These are phyloP conservation scores for Amphirosellinia nigrospora DNA, from an alignment of 495 filamentous ascomycete species.

Conservation along the genomic window DNA sequence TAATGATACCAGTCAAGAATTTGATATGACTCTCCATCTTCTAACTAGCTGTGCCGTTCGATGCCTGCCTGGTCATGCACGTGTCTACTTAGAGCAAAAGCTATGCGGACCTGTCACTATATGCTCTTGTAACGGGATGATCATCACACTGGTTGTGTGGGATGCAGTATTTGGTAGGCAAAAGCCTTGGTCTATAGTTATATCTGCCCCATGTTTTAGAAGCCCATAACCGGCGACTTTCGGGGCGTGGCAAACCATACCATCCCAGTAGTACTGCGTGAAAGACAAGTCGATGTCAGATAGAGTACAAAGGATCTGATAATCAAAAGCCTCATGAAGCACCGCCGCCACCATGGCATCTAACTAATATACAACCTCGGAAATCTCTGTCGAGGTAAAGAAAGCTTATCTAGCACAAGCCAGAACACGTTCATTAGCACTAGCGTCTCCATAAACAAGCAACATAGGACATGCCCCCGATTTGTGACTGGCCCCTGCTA, in stretches of 20 bases:
- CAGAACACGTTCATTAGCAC: background rate
- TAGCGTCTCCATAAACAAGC: background rate
- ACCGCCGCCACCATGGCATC: background rate
- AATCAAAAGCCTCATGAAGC: background rate
- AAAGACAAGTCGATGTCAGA: background rate
- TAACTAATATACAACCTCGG: conserved; percentile 8
- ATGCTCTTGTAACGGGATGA: background rate
- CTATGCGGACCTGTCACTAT: background rate
- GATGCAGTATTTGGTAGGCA: background rate
- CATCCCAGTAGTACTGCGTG: background rate
- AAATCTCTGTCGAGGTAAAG: background rate
- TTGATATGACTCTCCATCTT: background rate
- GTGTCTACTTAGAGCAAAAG: background rate
- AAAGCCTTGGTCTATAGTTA: background rate
- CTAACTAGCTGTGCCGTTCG: background rate
- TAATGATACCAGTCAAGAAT: conserved; percentile 23
- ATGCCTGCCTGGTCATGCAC: background rate
- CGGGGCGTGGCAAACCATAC: background rate
- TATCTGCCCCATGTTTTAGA: background rate
- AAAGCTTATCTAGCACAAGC: background rate
- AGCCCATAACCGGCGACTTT: background rate
- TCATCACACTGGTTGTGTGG: background rate
- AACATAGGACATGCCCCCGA: background rate
- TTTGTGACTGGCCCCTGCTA: background rate
- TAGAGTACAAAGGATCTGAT: too few relatives aligned